Base-by-base conservation (phyloP, 1,284 basidiomycete species). In the Cutaneotrichosporon sp. region DNA sequence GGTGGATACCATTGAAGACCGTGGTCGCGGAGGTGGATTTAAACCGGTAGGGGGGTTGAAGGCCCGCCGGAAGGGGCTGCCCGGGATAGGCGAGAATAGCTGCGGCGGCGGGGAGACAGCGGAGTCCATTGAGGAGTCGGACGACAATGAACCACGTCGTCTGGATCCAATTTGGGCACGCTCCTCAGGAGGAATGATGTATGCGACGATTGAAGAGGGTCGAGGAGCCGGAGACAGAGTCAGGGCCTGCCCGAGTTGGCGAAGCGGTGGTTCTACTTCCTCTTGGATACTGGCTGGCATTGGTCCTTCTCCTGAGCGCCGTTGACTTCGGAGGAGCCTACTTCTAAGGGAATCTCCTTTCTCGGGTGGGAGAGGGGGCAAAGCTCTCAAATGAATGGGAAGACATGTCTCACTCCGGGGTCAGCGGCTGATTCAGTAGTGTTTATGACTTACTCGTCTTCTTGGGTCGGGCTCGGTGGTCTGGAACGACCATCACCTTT, bases 141-240 rank as follows among this genome's bases (percentile, higher is more conserved):
- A 44, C 3, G 42, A 44, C 19, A 44, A 20, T 2, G 42, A 44
- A 14, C 19, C 42, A 5, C 42, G 27, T 29, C 42, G 27, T 19
- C 9, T 27, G 17, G 16, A 19, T 5, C 26, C 46, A 17, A 59
- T 59, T 9, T 22, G 35, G 1, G 57, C 48, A 5, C 57, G 54
- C 37, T 59, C 57, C 14, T 50, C 49, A 4, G 57, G 57, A 9
- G 57, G 51, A 9, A 59, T 59, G 20, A 59, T 59, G 17, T 55
- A 46, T 8, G 49, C 46, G 12, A 54, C 51, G 3, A 50, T 26
- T 2, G 47, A 43, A 2, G 20, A 32, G 5, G 52, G 42, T 5
- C 35, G 29, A 6, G 38, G 24, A 11, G 45, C n/a, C 5, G 38
- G 38, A 6, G 38, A 26, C 14, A 24, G 20, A 3, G 38, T 25